A percentile compares a stretch with the other conserved stretches of the same genome.
phyloP scores from a whole-genome alignment of 345 rosid species.

The Alliaria petiolata region DNA sequence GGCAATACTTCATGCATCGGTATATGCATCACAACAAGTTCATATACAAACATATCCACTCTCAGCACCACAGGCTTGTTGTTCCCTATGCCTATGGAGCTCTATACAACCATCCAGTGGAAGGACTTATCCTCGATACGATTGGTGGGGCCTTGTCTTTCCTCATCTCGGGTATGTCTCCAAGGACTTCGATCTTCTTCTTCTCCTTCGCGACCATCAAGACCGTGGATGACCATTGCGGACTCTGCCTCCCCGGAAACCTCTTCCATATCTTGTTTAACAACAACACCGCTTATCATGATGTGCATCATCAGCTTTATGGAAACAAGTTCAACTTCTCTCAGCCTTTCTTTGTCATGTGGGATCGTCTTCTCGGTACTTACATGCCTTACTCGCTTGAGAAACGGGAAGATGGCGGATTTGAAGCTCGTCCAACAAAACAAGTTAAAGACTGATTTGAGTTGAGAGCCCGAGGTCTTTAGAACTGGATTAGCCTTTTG shows the following conservation, averaged over 20 bases:
- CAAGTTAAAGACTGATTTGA: constrained; percentile 40
- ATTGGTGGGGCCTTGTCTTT: constrained; percentile 78
- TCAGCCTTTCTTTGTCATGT: constrained; percentile 71
- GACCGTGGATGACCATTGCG: constrained; percentile 82
- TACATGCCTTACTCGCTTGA: constrained; percentile 78
- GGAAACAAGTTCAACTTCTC: constrained; percentile 80
- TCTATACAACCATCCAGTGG: constrained; percentile 74
- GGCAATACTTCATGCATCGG: constrained; percentile 84
- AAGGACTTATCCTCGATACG: constrained; percentile 76
- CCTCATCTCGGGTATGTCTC: constrained; percentile 81
- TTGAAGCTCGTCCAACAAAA: constrained; percentile 52
- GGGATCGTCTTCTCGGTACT: constrained; percentile 82
- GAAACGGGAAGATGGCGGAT: constrained; percentile 55
- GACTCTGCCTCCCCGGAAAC: constrained; percentile 69
- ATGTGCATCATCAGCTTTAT: constrained; percentile 76
- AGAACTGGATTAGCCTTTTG: neutral
- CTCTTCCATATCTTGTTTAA: constrained; percentile 57
- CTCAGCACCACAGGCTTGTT: constrained; percentile 70
- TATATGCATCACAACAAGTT: constrained; percentile 79
- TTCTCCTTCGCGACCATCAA: constrained; percentile 86
- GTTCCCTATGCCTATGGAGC: constrained; percentile 78
- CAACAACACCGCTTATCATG: constrained; percentile 73
- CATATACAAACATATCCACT: constrained; percentile 70
- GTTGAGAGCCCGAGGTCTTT: neutral
- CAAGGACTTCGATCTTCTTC: constrained; percentile 75